These are phyloP conservation scores for Primulina tabacum DNA, from an alignment of 257 asterid genomes.

Conservation along the genomic window DNA sequence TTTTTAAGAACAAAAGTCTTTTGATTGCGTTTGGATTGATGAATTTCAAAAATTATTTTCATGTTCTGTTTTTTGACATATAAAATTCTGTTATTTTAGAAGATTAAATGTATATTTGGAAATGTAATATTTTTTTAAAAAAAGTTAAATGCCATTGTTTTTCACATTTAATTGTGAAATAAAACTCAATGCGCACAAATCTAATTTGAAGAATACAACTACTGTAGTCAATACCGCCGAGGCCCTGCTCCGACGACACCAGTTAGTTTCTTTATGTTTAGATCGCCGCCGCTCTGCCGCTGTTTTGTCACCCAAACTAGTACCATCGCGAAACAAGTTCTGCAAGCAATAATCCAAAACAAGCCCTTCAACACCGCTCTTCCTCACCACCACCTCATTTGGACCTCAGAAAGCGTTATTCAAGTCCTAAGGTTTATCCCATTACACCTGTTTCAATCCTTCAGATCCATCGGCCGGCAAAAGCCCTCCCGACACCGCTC, in stretches of 20 bases:
- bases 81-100: too few species aligned
- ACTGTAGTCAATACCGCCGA: not conserved
- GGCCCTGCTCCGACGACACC: not conserved
- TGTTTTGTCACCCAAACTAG: slow-evolving; percentile 37
- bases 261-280: slow-evolving; percentile 26
- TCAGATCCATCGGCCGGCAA: slow-evolving; percentile 82
- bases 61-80: too few species aligned
- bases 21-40: too few species aligned
- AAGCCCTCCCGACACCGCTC: slow-evolving; percentile 71
- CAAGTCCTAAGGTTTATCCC: slow-evolving; percentile 74
- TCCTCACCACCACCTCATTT: slow-evolving; percentile 27
- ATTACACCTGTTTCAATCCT: slow-evolving; percentile 60
- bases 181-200: too few species aligned
- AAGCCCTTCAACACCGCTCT: slow-evolving; percentile 43
- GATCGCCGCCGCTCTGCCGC: slow-evolving; percentile 35
- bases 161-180: too few species aligned
- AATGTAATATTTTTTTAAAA: too few species aligned
- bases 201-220: too few species aligned
- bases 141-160: too few species aligned
- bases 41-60: too few species aligned
- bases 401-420: slow-evolving; percentile 62
- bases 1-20: too few species aligned
- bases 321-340: slow-evolving; percentile 45
- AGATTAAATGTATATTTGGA: too few species aligned
- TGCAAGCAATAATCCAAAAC: slow-evolving; percentile 62